Evolutionary conservation across 2,329 filamentous ascomycete genomes (phyloP).

Genomic region (Fusarium falciforme): DNA sequence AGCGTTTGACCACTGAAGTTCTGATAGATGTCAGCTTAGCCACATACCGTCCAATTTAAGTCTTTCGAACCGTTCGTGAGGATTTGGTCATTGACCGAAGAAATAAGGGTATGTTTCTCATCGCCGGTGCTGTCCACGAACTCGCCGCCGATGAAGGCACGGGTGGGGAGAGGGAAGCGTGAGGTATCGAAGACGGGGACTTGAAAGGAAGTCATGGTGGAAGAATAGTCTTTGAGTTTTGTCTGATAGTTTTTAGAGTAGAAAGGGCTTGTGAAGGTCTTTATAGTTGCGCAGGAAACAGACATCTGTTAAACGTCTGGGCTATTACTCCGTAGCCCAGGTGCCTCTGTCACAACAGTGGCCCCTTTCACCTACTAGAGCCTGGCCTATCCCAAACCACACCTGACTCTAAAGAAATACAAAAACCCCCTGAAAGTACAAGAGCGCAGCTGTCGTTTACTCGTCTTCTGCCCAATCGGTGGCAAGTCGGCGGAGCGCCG

Average conservation of each 20-base stretch:
- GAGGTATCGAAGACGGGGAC: neutral
- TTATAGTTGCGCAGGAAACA: neutral
- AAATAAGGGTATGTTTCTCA: neutral
- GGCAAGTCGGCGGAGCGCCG: neutral
- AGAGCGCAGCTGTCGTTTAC: neutral
- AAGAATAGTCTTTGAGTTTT: neutral
- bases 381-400: neutral
- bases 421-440: neutral
- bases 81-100: neutral
- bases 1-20: neutral
- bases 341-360: neutral
- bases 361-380: neutral
- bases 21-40: neutral
- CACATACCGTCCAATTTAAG: neutral
- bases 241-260: neutral
- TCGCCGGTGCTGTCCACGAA: neutral
- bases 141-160: neutral
- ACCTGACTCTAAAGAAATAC: neutral
- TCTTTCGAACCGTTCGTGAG: neutral
- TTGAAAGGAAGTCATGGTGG: neutral
- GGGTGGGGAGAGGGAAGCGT: neutral
- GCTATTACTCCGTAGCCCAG: neutral
- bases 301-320: neutral
- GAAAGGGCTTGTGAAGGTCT: neutral
- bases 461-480: neutral